phyloP scores from a whole-genome alignment of 2,329 filamentous ascomycete species.

The Mollisiaceae sp. region DNA sequence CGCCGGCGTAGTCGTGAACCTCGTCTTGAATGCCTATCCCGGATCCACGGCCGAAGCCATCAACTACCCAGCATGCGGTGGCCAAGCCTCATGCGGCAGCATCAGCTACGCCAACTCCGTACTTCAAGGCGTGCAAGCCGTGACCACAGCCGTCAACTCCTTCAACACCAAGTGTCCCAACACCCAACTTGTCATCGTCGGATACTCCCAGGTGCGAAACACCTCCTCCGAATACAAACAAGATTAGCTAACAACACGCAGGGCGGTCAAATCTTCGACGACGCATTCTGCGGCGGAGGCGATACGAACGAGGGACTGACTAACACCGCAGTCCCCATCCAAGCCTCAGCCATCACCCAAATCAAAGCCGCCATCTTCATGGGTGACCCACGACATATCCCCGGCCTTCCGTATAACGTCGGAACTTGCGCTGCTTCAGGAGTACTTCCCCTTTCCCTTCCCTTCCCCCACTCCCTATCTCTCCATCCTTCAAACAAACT shows the following conservation, averaged over 20 bases:
- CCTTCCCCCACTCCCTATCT: background rate
- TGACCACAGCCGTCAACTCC: slow-evolving; percentile 62
- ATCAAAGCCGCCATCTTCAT: slow-evolving; percentile 70
- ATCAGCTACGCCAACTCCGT: slow-evolving; percentile 65
- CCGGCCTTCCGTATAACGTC: slow-evolving; percentile 62
- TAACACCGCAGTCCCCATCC: slow-evolving; percentile 50
- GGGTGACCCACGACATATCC: slow-evolving; percentile 64
- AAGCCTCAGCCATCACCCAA: slow-evolving; percentile 54
- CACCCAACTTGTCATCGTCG: slow-evolving; percentile 64
- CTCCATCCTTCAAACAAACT: background rate
- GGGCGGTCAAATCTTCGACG: slow-evolving; percentile 68
- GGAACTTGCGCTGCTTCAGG: slow-evolving; percentile 63
- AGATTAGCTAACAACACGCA: slow-evolving; percentile 35
- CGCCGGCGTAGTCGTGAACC: slow-evolving; percentile 55
- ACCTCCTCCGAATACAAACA: background rate
- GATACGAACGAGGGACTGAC: slow-evolving; percentile 52
- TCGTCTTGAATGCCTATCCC: slow-evolving; percentile 52
- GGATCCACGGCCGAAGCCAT: slow-evolving; percentile 61
- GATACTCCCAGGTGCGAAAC: slow-evolving; percentile 61
- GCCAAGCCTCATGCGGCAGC: slow-evolving; percentile 61
- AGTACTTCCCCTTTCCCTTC: slow-evolving; percentile 49
- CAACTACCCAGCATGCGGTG: slow-evolving; percentile 66
- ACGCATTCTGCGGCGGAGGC: slow-evolving; percentile 63
- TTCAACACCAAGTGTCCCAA: slow-evolving; percentile 62
- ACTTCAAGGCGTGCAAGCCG: slow-evolving; percentile 60